Evolutionary conservation across 1,284 basidiomycete genomes (phyloP).

Genomic region (Moniliella sp.): DNA sequence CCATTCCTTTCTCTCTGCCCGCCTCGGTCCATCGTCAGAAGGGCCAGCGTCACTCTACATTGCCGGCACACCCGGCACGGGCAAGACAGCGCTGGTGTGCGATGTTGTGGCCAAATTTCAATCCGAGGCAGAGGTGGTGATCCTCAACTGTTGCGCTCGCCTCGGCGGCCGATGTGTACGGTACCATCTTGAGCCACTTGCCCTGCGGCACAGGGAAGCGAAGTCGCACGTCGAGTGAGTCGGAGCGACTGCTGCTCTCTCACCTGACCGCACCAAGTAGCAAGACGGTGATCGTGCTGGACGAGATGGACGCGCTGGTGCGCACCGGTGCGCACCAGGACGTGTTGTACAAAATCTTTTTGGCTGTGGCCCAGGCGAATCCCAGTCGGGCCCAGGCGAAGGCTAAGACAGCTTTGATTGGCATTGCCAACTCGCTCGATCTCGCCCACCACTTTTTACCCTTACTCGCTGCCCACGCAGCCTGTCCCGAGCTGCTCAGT

Average conservation of each 20-base stretch:
- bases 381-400: neutral
- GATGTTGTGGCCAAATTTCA: constrained; percentile 27
- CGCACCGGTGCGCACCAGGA: constrained; percentile 22
- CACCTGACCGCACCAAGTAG: too few species aligned
- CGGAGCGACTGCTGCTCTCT: too few species aligned
- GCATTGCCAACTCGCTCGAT: constrained; percentile 29
- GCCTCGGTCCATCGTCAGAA: too few species aligned
- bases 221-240: too few species aligned
- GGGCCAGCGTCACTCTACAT: constrained; percentile 34
- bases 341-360: constrained; percentile 34
- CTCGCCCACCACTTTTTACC: constrained; percentile 27
- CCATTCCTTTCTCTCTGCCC: constrained; percentile 20
- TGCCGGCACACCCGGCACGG: constrained; percentile 36
- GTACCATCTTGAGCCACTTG: constrained; percentile 11
- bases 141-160: constrained; percentile 35
- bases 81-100: constrained; percentile 36
- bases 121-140: constrained; percentile 13
- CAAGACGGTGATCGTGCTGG: too few species aligned
- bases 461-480: constrained; percentile 17
- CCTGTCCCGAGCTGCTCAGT: constrained; percentile 32
- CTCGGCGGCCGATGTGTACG: constrained; percentile 22
- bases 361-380: neutral
- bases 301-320: constrained; percentile 36
- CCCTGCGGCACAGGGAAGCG: too few species aligned
- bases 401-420: constrained; percentile 7